Evolutionary conservation across 2,329 filamentous ascomycete species (phyloP).

Genomic region (Diplodia seriata): DNA sequence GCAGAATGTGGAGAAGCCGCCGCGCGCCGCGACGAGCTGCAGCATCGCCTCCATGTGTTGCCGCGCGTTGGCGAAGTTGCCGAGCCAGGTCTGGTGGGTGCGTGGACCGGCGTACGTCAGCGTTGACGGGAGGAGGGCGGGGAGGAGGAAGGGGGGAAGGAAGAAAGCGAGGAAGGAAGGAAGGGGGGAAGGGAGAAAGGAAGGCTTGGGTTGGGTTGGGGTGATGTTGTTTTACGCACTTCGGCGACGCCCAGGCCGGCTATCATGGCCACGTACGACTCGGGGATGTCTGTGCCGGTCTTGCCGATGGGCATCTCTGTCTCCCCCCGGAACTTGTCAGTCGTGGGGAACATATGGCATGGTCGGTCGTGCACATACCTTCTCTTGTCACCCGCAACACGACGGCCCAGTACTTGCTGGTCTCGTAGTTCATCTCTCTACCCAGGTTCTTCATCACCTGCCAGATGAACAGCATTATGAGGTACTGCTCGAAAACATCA

Average conservation of each 20-base stretch:
- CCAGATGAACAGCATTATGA: conserved; percentile 11
- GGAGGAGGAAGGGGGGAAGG: too few relatives aligned
- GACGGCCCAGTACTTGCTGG: neutral
- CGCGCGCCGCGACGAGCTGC: neutral
- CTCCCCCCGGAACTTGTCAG: too few relatives aligned
- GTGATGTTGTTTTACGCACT: neutral
- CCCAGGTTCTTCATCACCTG: conserved; percentile 8
- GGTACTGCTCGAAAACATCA: neutral
- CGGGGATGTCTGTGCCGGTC: neutral
- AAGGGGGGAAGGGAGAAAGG: too few relatives aligned
- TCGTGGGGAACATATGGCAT: too few relatives aligned
- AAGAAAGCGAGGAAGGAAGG: too few relatives aligned
- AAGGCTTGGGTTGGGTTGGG: too few relatives aligned
- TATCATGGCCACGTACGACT: conserved; percentile 12
- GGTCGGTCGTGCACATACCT: neutral
- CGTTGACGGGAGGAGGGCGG: too few relatives aligned
- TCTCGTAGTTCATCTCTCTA: neutral
- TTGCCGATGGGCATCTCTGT: conserved; percentile 12
- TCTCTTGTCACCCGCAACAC: neutral
- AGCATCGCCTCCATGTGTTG: neutral
- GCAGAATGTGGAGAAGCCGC: neutral
- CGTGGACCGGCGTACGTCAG: too few relatives aligned
- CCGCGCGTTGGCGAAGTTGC: neutral
- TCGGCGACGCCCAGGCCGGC: conserved; percentile 7
- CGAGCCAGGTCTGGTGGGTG: conserved; percentile 3